Percentiles rank a stretch among this genome's conserved stretches.
phyloP scores from a whole-genome alignment of 2,329 filamentous ascomycete species.

The Akanthomyces muscarius region DNA sequence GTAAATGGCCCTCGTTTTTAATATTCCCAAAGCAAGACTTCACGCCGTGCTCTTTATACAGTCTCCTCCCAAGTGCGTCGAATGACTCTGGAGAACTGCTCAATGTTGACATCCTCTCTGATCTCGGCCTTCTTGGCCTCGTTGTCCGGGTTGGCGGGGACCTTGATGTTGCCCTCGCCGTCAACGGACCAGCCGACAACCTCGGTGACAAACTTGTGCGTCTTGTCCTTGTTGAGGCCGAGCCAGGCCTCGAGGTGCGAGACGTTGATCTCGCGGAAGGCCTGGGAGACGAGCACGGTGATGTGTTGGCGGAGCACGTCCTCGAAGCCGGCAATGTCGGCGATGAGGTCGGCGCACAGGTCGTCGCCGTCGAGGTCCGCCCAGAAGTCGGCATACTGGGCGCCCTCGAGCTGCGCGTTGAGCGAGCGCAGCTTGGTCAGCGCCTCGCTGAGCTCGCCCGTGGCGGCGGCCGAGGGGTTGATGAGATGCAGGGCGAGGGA shows the following conservation, averaged over 20 bases:
- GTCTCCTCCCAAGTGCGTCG: constrained; percentile 79
- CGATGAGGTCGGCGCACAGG: constrained; percentile 90
- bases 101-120: constrained; percentile 88
- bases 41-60: constrained; percentile 24
- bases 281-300: constrained; percentile 77
- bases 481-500: constrained; percentile 90
- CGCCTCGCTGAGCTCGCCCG: constrained; percentile 79
- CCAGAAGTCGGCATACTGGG: constrained; percentile 93
- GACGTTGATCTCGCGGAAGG: constrained; percentile 69
- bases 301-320: constrained; percentile 89
- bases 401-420: constrained; percentile 82
- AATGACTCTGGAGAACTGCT: constrained; percentile 77
- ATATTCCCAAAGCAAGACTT: background rate
- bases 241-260: constrained; percentile 71
- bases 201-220: constrained; percentile 75
- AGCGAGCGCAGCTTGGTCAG: constrained; percentile 81
- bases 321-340: constrained; percentile 93
- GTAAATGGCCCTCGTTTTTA: constrained; percentile 3
- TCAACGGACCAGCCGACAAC: constrained; percentile 85
- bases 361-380: constrained; percentile 87
- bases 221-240: constrained; percentile 62
- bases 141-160: constrained; percentile 94
- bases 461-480: constrained; percentile 65
- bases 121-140: constrained; percentile 96
- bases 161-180: constrained; percentile 59